Conservation (phyloP, 2,329 filamentous ascomycete genomes). For the Colletotrichum lentis region DNA sequence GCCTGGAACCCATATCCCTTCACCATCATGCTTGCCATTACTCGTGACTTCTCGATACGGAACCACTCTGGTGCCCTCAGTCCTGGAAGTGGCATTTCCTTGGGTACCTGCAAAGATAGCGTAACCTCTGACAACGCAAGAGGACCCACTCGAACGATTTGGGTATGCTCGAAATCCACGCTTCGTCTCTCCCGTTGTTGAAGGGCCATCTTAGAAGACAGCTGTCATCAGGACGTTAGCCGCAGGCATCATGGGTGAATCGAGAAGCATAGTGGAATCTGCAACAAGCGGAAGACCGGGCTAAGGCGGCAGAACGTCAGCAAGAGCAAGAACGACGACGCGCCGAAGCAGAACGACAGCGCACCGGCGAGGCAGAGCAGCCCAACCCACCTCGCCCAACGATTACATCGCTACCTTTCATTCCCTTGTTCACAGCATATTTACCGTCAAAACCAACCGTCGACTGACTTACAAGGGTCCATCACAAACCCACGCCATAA, state of each 20-base stretch:
- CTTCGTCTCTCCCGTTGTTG: too few relatives aligned
- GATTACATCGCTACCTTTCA: slow-evolving; percentile 47
- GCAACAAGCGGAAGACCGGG: slow-evolving; percentile 3
- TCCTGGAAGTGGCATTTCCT: too few relatives aligned
- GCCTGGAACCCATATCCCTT: too few relatives aligned
- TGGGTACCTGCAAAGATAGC: too few relatives aligned
- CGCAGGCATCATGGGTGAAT: neutral
- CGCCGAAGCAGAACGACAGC: slow-evolving; percentile 31
- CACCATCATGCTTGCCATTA: too few relatives aligned
- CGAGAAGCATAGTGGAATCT: neutral
- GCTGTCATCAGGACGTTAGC: too few relatives aligned
- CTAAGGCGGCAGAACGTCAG: slow-evolving; percentile 2
- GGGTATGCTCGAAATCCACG: too few relatives aligned
- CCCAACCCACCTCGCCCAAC: slow-evolving; percentile 42
- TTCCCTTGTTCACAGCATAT: slow-evolving; percentile 40
- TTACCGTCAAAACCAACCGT: slow-evolving; percentile 42
- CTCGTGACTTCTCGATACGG: too few relatives aligned
- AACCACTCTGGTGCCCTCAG: too few relatives aligned
- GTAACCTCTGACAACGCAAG: too few relatives aligned
- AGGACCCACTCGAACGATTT: too few relatives aligned
- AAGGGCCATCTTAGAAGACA: too few relatives aligned
- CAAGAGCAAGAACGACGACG: slow-evolving; percentile 18
- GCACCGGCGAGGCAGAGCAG: slow-evolving; percentile 40
- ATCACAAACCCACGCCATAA: slow-evolving; percentile 46
- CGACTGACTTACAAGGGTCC: slow-evolving; percentile 42